Base-by-base conservation (phyloP, 192 early-diverging fungal species). In the Coemansia sp. region DNA sequence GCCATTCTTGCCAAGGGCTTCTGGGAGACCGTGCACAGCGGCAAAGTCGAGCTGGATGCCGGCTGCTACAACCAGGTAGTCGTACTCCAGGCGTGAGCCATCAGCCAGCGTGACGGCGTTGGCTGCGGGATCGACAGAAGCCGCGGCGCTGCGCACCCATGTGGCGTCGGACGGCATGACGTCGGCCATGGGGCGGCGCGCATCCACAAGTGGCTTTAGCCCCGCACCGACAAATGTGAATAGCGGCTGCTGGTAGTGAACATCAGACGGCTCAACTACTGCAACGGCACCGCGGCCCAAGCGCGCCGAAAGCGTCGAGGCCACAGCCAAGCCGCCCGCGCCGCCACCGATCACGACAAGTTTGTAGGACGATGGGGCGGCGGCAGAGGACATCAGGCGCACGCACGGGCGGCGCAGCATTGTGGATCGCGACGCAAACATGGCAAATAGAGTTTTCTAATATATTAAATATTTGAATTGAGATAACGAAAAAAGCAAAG, bases 201-300 rank as follows among this genome's bases (percentile, higher is more conserved):
- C 87, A 49, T 92, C 89, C 3, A 58, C 67, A 54, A 94, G 85
- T 30, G 87, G 56, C 84, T 94, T 94, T 58, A 94, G 71, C 19
- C 93, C 93, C 54, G 80, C 89, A 38, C 93, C 93, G 44, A 94
- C 93, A 87, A 92, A 92, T 14, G 93, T 94, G 84, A 91, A 94
- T 54, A 94, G 67, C 31, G 93, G 93, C 84, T 94, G 93, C 73
- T 93, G 92, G 72, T 90, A 89, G 79, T 92, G 90, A 3, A 74
- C 77, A 47, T 63, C 65, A 0, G 91, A 85, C 24, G 91, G 89
- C 53, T 92, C 91, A 52, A 92, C 76, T 31, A 92, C 83, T n/a
- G 89, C 88, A 6, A 92, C 87, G 24, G 86, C 75, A 41, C 82
- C 75, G 58, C 82, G 77, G 60, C 88, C 87, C n/a, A 90, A 83